Base-by-base conservation (phyloP, 176 grass and related monocot genomes). In the Zoysia pacifica region DNA sequence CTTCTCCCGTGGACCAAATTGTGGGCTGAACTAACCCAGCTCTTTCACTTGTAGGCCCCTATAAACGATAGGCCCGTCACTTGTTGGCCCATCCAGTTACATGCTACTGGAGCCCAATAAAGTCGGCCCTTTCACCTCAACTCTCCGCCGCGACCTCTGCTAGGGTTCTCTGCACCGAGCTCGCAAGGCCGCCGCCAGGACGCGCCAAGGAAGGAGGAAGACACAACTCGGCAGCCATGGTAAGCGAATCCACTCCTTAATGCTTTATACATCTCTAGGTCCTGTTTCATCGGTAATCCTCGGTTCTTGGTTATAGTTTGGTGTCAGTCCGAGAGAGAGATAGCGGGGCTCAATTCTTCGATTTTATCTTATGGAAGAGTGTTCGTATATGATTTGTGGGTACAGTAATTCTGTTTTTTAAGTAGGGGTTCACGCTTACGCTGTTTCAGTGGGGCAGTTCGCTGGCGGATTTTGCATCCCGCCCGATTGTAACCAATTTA, bases 151-250 rank as follows among this genome's bases (percentile, higher is more conserved):
- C 13, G 40, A 43, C 64, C 14, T 16, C 39, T 6, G 14, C 13
- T 67, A 67, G 64, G 64, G 39, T 67, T 67, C 43, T 1, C 64
- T 40, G 40, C 64, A 67, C 64, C 64, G 64, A 67, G 64, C 64
- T 67, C 7, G 64, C 64, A 41, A 5, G 38, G 37, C 63, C 63
- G 63, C 63, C 63, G 63, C 63, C 38, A 65, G 38, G 63, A 41
- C 63, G 39, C 64, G 43, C 64, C 38, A 14, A 66, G 40, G 39
- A 39, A 67, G 64, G 64, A 67, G 64, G 64, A 67, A 67, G 39
- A 38, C 64, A 43, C 64, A 42, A 13, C 64, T 43, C 64, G 39
- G 39, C 64, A 67, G 39, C 64, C 64, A 67, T 67, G 64, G 64
- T 67, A 5, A 67, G 64, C 14, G 13, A 18, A 13, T 41, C 64